Percentiles rank a stretch among this genome's conserved stretches.
Evolutionary conservation across 2,329 filamentous ascomycete species (phyloP).

Genomic region (Ilyonectria robusta): DNA sequence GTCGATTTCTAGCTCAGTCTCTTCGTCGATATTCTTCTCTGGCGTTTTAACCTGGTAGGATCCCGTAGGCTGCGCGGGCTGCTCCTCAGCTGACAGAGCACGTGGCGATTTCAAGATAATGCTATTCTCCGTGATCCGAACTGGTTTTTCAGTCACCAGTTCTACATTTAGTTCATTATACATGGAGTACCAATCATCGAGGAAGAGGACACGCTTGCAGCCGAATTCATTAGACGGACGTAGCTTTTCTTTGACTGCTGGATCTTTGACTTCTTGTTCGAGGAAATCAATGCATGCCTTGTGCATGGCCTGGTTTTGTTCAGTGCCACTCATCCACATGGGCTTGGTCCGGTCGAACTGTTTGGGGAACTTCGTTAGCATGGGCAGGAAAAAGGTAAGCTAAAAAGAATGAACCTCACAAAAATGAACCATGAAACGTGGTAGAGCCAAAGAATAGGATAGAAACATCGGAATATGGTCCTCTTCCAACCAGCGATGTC

Average conservation of each 20-base stretch:
- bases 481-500: slow-evolving; percentile 3
- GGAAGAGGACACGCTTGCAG: slow-evolving; percentile 13
- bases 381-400: background rate
- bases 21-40: background rate
- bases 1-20: slow-evolving; percentile 7
- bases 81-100: slow-evolving; percentile 4
- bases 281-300: slow-evolving; percentile 9
- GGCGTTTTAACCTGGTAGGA: slow-evolving; percentile 1
- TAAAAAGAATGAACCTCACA: background rate
- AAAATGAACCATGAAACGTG: slow-evolving; percentile 12
- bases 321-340: slow-evolving; percentile 15
- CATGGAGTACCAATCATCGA: slow-evolving; percentile 21
- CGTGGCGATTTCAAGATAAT: slow-evolving; percentile 2
- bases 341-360: slow-evolving; percentile 5
- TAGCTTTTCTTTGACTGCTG: slow-evolving; percentile 5
- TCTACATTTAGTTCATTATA: slow-evolving; percentile 19
- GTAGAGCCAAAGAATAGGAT: slow-evolving; percentile 13
- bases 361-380: background rate
- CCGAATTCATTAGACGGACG: slow-evolving; percentile 10
- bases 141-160: slow-evolving; percentile 15
- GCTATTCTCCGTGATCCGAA: slow-evolving; percentile 5
- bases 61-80: background rate
- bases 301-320: slow-evolving; percentile 16
- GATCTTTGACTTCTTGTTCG: slow-evolving; percentile 18
- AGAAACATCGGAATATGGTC: slow-evolving; percentile 1